A percentile compares a stretch with the other conserved stretches of the same genome.
Evolutionary conservation across 2,329 filamentous ascomycete genomes (phyloP).

Genomic region (Aspergillus sergii): DNA sequence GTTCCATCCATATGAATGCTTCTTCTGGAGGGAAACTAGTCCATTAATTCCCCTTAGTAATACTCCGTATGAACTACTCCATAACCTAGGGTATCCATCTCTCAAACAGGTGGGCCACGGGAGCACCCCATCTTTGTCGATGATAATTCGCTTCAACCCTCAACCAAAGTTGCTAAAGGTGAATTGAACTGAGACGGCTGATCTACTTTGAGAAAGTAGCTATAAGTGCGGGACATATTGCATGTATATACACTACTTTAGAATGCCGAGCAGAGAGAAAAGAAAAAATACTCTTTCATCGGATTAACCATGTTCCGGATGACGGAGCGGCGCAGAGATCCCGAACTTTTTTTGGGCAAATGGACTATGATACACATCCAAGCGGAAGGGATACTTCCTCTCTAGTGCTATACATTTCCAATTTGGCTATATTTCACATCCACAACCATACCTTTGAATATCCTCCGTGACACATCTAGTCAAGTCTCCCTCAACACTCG

Average conservation of each 20-base stretch:
- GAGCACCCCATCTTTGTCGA: not conserved
- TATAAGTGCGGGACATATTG: not conserved
- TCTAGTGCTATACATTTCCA: not conserved
- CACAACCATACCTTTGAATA: not conserved
- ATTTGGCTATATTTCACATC: not conserved
- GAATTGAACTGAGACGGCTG: not conserved
- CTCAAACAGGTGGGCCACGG: not conserved
- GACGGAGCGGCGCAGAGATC: not conserved
- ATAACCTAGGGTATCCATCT: not conserved
- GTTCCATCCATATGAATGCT: not conserved
- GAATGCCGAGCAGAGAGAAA: not conserved
- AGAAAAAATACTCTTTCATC: not conserved
- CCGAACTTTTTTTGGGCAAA: slow-evolving; percentile 10
- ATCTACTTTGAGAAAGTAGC: not conserved
- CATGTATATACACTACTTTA: not conserved
- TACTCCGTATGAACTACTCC: not conserved
- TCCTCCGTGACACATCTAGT: not conserved
- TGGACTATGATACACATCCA: not conserved
- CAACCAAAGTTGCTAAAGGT: not conserved
- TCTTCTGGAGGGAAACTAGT: not conserved
- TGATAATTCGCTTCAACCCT: not conserved
- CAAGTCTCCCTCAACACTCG: not conserved
- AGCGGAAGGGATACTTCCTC: not conserved
- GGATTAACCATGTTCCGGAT: slow-evolving; percentile 9
- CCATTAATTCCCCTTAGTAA: not conserved